phyloP scores from a whole-genome alignment of 164 flowering plant species.

The Magnolia officinalis region DNA sequence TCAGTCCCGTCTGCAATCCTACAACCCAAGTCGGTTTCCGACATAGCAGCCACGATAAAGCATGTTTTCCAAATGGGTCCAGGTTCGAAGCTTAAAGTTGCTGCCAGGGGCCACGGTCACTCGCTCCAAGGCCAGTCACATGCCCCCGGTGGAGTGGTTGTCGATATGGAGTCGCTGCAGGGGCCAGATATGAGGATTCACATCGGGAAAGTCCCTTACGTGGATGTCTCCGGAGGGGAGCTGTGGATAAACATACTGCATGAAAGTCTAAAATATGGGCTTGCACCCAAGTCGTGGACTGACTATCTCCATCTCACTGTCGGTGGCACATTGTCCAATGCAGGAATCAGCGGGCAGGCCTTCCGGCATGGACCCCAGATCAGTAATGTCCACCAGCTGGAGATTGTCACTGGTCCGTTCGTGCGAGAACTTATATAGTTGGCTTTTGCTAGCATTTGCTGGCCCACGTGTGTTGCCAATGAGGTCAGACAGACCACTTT shows the following conservation, averaged over 20 bases:
- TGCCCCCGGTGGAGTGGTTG: slow-evolving; percentile 59
- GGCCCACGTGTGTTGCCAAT: not conserved
- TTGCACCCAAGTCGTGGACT: slow-evolving; percentile 96
- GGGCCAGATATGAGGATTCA: slow-evolving; percentile 36
- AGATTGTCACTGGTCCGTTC: slow-evolving; percentile 80
- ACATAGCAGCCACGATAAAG: slow-evolving; percentile 54
- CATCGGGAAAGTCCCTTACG: slow-evolving; percentile 47
- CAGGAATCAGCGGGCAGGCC: slow-evolving; percentile 94
- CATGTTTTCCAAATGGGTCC: slow-evolving; percentile 51
- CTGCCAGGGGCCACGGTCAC: slow-evolving; percentile 93
- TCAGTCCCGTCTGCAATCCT: slow-evolving; percentile 61
- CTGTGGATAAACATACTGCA: slow-evolving; percentile 82
- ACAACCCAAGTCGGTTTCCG: slow-evolving; percentile 58
- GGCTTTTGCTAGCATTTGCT: not conserved
- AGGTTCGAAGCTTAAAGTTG: slow-evolving; percentile 54
- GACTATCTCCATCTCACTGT: slow-evolving; percentile 88
- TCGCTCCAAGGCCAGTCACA: slow-evolving; percentile 88
- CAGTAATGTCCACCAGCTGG: slow-evolving; percentile 72
- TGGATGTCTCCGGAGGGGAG: slow-evolving; percentile 84
- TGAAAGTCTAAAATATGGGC: slow-evolving; percentile 64
- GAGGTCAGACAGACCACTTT: not conserved
- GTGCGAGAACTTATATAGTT: not conserved
- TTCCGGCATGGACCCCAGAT: slow-evolving; percentile 89
- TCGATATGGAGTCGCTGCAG: slow-evolving; percentile 68
- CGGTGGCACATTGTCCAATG: slow-evolving; percentile 91